phyloP scores from a whole-genome alignment of 2,329 filamentous ascomycete species.

The Nannizzia gypsea region DNA sequence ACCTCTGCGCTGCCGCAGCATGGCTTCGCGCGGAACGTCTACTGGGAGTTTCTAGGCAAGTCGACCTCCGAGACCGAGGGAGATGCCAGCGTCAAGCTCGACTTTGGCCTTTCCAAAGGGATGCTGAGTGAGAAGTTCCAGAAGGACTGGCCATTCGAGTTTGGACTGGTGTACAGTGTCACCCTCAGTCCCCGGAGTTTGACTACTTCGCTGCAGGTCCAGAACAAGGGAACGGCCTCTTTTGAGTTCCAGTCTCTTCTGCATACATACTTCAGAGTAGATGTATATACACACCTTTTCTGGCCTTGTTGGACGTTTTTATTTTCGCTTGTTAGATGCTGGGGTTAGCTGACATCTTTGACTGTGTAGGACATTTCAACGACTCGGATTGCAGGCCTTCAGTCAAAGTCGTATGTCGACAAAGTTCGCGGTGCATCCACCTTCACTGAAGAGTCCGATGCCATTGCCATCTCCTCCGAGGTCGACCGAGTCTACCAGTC shows the following conservation, averaged over 20 bases:
- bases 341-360: not conserved
- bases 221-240: conserved; percentile 68
- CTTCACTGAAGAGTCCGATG: conserved; percentile 52
- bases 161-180: conserved; percentile 86
- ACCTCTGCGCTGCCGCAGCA: conserved; percentile 72
- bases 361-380: conserved; percentile 60
- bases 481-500: conserved; percentile 76
- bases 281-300: conserved; percentile 47
- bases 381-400: conserved; percentile 62
- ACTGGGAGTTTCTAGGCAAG: conserved; percentile 91
- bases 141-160: conserved; percentile 72
- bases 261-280: conserved; percentile 77
- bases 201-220: conserved; percentile 71
- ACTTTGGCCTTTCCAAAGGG: conserved; percentile 75
- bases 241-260: conserved; percentile 89
- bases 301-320: not conserved
- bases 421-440: conserved; percentile 59
- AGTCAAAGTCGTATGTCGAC: conserved; percentile 65
- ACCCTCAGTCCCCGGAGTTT: conserved; percentile 64
- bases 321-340: not conserved
- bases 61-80: conserved; percentile 54
- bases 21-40: conserved; percentile 27
- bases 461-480: conserved; percentile 61
- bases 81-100: conserved; percentile 72
- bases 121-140: conserved; percentile 58